Evolutionary conservation across 495 filamentous ascomycete genomes (phyloP), one percentile per base, ranked within the genome.

Genomic region (Schizothecium vesticola): DNA sequence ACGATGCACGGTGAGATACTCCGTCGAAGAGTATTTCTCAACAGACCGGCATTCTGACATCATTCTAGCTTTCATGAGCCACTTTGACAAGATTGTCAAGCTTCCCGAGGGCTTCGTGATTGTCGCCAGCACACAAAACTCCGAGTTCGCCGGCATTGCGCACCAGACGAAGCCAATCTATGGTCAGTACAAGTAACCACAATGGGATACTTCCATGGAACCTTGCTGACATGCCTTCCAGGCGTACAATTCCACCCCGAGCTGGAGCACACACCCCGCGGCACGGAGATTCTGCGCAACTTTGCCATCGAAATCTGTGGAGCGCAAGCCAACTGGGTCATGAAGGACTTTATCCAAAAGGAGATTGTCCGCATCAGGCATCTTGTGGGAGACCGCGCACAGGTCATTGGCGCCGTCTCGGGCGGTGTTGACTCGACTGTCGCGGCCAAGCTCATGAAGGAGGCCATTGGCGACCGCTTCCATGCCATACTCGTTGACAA

Each of bases 361-460:
- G 92, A 95, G 76, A 90, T 97, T 73, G 77, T 80, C 21, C 83
- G 91, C 28, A 97, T 97, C 70, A 82, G 90, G 43, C 79, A 86
- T 3, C 80, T 94, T 16, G 94, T 97, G 43, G 93, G 94, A 8
- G 82, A 87, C 19, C 88, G 84, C 61, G 93, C 86, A 0, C 93
- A 94, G 75, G 94, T 97, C 16, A 86, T 97, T 68, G 92, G 91
- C 29, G 91, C 92, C 59, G 91, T 94, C 28, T 92, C 88, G 68
- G 95, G 95, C 71, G 95, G 95, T 73, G 95, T 99, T 4, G 95
- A 99, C 76, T 90, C 86, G 10, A 99, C 95, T 4, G 95, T 93
- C 21, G 95, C 89, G 2, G 94, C 94, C 1, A 90, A 89, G 74
- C 83, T 97, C 4, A 96, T 97, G 91, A 66, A 71, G 43, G 65